phyloP scores from a whole-genome alignment of 78 protist species.

The Cavenderia fasciculata region DNA sequence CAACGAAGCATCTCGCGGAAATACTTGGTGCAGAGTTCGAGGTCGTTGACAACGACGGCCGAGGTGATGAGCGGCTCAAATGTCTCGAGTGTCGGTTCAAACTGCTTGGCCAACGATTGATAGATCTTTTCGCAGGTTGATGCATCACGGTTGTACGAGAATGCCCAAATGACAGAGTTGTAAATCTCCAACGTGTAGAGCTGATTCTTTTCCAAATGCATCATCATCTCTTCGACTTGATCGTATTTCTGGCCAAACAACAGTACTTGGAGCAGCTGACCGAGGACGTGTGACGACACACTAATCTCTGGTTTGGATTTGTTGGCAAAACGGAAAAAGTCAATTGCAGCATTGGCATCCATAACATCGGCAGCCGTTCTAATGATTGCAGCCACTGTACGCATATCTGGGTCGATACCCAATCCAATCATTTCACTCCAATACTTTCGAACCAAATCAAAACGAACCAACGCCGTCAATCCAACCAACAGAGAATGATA shows the following conservation, averaged over 20 bases:
- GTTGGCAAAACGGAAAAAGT: neutral
- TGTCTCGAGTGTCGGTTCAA: neutral
- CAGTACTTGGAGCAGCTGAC: neutral
- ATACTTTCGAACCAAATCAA: neutral
- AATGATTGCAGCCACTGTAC: conserved; percentile 1
- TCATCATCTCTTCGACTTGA: neutral
- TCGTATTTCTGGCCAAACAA: conserved; percentile 8
- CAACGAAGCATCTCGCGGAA: neutral
- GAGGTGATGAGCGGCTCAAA: neutral
- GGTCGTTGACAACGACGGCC: neutral
- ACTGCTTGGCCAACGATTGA: neutral
- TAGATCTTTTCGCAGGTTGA: neutral
- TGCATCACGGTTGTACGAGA: neutral
- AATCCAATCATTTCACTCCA: conserved; percentile 1
- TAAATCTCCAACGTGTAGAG: conserved; percentile 17
- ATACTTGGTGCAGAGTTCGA: neutral
- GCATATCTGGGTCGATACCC: neutral
- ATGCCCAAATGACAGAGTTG: neutral
- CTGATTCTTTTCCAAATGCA: neutral
- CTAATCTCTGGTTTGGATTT: neutral
- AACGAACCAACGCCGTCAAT: neutral
- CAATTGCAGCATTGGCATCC: neutral
- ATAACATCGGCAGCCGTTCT: neutral
- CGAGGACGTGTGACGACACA: neutral
- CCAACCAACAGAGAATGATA: neutral